phyloP scores from a whole-genome alignment of 2,329 filamentous ascomycete species.

The Diaporthe destruens region DNA sequence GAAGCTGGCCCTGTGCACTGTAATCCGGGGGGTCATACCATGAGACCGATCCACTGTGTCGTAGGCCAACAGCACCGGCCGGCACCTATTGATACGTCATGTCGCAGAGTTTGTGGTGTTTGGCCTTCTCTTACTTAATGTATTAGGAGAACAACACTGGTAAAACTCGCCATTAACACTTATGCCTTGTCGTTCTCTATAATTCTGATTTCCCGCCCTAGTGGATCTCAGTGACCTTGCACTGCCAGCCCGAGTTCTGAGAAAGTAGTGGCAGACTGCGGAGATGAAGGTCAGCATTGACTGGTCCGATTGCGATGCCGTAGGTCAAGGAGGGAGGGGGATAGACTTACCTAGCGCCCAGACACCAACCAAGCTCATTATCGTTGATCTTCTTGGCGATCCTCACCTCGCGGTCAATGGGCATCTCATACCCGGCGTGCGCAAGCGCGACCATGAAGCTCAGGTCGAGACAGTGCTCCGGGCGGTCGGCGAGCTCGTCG shows the following conservation, averaged over 20 bases:
- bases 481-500: constrained; percentile 82
- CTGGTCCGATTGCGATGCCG: neutral
- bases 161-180: neutral
- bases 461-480: constrained; percentile 93
- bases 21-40: neutral
- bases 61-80: neutral
- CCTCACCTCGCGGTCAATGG: constrained; percentile 93
- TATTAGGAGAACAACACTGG: neutral
- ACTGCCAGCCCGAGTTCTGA: constrained; percentile 88
- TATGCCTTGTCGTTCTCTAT: constrained; percentile 38
- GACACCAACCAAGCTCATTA: constrained; percentile 97
- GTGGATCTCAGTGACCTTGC: constrained; percentile 82
- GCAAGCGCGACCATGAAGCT: constrained; percentile 96
- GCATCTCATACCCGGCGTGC: constrained; percentile 98
- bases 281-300: constrained; percentile 8
- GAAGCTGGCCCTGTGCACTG: neutral
- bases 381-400: constrained; percentile 99
- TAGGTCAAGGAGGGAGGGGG: neutral
- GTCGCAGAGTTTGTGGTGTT: neutral
- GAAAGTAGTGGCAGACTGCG: constrained; percentile 84
- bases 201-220: constrained; percentile 52
- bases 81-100: neutral
- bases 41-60: neutral
- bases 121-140: neutral
- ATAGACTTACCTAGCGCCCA: constrained; percentile 86